A percentile compares a stretch with the other conserved stretches of the same genome.
These are phyloP conservation scores for Neopestalotiopsis clavispora DNA, from an alignment of 2,329 filamentous ascomycete species.

Conservation along the genomic window DNA sequence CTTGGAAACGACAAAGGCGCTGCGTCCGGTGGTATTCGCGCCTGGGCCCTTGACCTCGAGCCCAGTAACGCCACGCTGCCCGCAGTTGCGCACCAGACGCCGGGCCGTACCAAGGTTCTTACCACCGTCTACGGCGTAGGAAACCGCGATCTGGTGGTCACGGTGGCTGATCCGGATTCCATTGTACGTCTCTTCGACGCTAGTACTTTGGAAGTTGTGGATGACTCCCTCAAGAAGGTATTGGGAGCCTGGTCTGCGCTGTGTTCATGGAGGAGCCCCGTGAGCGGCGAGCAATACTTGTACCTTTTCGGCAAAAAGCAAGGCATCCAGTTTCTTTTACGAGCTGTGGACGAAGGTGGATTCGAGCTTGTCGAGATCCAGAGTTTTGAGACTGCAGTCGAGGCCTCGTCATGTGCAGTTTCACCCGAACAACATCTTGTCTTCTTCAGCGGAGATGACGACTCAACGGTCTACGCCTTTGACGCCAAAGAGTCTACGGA, in stretches of 20 bases:
- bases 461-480: conserved; percentile 43
- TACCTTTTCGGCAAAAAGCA: conserved; percentile 51
- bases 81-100: conserved; percentile 37
- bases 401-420: conserved; percentile 48
- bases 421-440: conserved; percentile 40
- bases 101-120: conserved; percentile 52
- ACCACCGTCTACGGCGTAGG: conserved; percentile 42
- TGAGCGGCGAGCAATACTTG: conserved; percentile 46
- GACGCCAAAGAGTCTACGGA: conserved; percentile 42
- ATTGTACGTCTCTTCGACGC: conserved; percentile 45
- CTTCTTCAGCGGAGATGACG: conserved; percentile 46
- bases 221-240: conserved; percentile 34
- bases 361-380: conserved; percentile 48
- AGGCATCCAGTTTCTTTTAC: conserved; percentile 43
- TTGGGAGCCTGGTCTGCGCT: conserved; percentile 53
- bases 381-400: conserved; percentile 45
- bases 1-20: conserved; percentile 52
- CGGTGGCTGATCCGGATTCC: conserved; percentile 48
- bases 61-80: conserved; percentile 32
- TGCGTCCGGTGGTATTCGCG: conserved; percentile 46
- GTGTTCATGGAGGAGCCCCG: conserved; percentile 47
- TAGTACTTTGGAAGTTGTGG: not conserved
- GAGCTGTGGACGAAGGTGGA: conserved; percentile 25
- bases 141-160: conserved; percentile 43
- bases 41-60: conserved; percentile 36